phyloP scores from a whole-genome alignment of 345 rosid genomes.

The Salix udensis region DNA sequence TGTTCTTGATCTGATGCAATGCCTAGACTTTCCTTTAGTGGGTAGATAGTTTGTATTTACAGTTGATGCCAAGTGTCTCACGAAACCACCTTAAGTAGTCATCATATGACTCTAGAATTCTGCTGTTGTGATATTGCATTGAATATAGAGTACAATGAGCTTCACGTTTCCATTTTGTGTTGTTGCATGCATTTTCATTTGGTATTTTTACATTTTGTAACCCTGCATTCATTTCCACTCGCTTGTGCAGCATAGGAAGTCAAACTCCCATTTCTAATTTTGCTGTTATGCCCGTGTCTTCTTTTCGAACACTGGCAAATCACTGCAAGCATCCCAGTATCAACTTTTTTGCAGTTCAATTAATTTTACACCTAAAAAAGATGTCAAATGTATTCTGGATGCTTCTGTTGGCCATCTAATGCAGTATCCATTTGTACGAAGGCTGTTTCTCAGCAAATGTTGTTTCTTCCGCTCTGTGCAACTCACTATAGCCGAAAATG shows the following conservation, averaged over 20 bases:
- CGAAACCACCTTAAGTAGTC: not conserved
- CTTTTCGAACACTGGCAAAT: not conserved
- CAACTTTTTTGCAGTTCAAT: not conserved
- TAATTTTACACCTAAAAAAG: not conserved
- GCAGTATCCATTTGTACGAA: not conserved
- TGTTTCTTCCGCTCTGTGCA: not conserved
- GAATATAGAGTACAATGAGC: not conserved
- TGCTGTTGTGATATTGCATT: not conserved
- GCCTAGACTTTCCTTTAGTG: not conserved
- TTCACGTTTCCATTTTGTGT: not conserved
- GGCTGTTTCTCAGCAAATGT: not conserved
- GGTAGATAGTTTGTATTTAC: not conserved
- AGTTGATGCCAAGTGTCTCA: not conserved
- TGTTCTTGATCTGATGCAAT: not conserved
- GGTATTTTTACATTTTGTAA: not conserved
- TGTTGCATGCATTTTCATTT: not conserved
- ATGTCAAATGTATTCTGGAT: not conserved
- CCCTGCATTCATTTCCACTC: not conserved
- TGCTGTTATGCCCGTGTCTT: not conserved
- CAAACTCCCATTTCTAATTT: not conserved
- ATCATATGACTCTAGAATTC: not conserved
- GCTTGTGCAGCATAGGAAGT: not conserved
- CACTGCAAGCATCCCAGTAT: not conserved
- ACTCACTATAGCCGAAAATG: not conserved
- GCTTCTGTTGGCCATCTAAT: not conserved